Base-by-base conservation (phyloP, 139 green algal species). In the Prasinococcaceae sp. region DNA sequence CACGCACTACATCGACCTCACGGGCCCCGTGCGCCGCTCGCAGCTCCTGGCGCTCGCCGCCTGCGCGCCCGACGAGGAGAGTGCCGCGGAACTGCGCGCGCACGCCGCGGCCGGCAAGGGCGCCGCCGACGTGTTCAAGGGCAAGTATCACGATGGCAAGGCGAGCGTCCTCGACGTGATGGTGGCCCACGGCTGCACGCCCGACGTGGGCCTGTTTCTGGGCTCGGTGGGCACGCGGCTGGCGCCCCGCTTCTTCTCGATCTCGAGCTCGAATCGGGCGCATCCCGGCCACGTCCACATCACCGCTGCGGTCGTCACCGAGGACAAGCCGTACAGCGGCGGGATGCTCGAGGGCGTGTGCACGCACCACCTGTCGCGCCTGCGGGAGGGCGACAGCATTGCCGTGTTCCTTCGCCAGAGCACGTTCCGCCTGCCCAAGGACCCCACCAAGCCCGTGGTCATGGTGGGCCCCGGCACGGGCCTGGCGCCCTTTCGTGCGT, bases 391-490 rank as follows among this genome's bases (percentile, higher is more conserved):
- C 32, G 30, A 61, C 26, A 42, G 38, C 6, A 50, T 89, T 5
- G 77, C 82, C 6, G 53, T 85, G 3, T 94, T 90, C 47, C 56
- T 97, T 29, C 74, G 90, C 35, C 68, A 48, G 38, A 92, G 79
- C 26, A 70, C 72, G 39, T 98, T 98, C 74, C 78, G 77, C 57
- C 75, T 95, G 52, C 90, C 90, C 0, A 4, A 41, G 12, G 59
- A 86, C 53, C 47, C 66, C 2, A 19, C 19, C 2, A 53, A 55
- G 33, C 88, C 90, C 0, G 45, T 98, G 19, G 60, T 98, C 19
- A 96, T 98, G 90, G 69, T 98, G 4, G 90, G 90, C 2, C 90
- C 90, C 0, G 90, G 90, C 61, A 97, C 90, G 0, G 90, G 90
- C 1, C 69, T 97, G 22, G 90, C 90, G 0, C 90, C 90, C 24